These are phyloP conservation scores for Stereocaulon alpinum DNA, from an alignment of 495 filamentous ascomycete genomes.

Conservation along the genomic window DNA sequence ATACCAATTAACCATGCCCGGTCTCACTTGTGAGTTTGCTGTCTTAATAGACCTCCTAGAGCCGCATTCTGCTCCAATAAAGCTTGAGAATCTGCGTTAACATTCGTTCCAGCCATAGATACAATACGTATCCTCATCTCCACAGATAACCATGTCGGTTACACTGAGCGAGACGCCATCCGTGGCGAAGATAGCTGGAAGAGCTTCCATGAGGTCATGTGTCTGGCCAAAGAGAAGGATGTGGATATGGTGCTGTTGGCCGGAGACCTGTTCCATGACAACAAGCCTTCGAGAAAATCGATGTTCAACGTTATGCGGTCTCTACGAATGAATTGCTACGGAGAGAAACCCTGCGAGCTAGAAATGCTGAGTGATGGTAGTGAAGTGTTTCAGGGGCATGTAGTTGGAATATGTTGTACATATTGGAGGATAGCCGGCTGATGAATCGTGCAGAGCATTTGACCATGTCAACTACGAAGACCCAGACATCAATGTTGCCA, in stretches of 20 bases:
- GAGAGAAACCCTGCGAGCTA: constrained; percentile 89
- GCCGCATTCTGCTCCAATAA: not conserved
- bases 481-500: constrained; percentile 92
- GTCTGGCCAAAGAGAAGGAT: constrained; percentile 72
- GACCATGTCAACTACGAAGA: constrained; percentile 97
- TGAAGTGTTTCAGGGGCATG: constrained; percentile 66
- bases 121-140: constrained; percentile 91
- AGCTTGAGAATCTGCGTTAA: not conserved
- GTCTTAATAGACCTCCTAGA: not conserved
- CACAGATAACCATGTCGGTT: constrained; percentile 96
- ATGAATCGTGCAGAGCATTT: constrained; percentile 44
- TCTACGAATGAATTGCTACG: constrained; percentile 83
- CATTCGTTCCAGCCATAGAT: constrained; percentile 51
- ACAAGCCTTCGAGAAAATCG: constrained; percentile 89
- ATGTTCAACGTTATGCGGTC: constrained; percentile 97
- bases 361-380: constrained; percentile 89
- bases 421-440: not conserved
- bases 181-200: constrained; percentile 96
- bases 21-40: constrained; percentile 10
- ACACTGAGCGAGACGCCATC: constrained; percentile 83
- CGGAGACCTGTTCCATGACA: constrained; percentile 96
- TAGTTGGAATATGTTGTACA: not conserved
- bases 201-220: constrained; percentile 93
- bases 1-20: constrained; percentile 10
- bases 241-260: constrained; percentile 94